Evolutionary conservation across 1,284 basidiomycete species (phyloP), one percentile per base, ranked within the genome.

Genomic region (Coriolopsis trogii): DNA sequence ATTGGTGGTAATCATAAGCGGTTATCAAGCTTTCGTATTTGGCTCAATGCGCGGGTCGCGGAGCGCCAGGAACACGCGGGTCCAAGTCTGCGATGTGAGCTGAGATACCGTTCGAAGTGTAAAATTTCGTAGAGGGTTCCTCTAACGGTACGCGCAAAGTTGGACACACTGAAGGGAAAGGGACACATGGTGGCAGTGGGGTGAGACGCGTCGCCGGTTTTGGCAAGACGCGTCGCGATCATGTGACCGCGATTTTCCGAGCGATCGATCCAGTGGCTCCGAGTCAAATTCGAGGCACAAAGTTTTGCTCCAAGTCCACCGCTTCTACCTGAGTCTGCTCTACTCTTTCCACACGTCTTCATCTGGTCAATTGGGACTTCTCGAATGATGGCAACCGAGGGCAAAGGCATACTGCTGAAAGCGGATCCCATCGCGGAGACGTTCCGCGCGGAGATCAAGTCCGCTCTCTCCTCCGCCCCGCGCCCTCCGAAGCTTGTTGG

Each of bases 401-500:
- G 84, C 18, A 88, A 89, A 70, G 89, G 89, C 16, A 68, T 91
- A 23, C 77, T 92, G 3, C 75, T 91, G 56, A 91, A 90, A 62
- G 85, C 86, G 0, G 89, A 91, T 62, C 70, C 78, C 16, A 84
- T 92, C 59, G 85, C 88, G 13, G 75, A 77, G 21, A 69, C 81
- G 6, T 91, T 87, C 63, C 79, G 79, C n/a, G 76, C 81, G 29
- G 89, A 92, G 67, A 81, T 91, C 56, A 80, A 80, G 60, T 47
- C 67, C 1, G 70, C 75, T 5, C 71, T 91, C 12, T 63, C 69
- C 2, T 56, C 70, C 37, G 66, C 67, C 29, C 43, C 71, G 4
- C 74, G 73, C 23, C 67, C 71, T 20, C 92, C 94, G 5, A 92
- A 87, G 66, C 80, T 99, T 21, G 88, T 98, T 49, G 96, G 95